Percentiles rank a stretch among this genome's conserved stretches.
phyloP scores from a whole-genome alignment of 371 early-diverging fungal genomes.

The Nematocida parisii region DNA sequence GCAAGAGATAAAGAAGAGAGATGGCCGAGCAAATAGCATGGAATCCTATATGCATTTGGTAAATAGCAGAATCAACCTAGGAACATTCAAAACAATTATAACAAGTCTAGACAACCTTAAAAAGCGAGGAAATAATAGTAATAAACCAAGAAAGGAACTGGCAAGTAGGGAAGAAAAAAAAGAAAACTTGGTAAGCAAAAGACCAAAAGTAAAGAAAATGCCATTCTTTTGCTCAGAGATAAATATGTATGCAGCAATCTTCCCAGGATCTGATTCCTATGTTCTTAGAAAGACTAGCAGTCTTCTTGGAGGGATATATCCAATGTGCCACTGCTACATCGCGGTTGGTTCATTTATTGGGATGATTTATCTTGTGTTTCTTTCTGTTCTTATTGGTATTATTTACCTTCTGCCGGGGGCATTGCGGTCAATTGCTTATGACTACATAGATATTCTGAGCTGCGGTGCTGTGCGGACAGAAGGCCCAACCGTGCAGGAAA shows the following conservation, averaged over 20 bases:
- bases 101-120: slow-evolving; percentile 41
- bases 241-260: slow-evolving; percentile 60
- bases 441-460: slow-evolving; percentile 56
- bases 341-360: slow-evolving; percentile 12
- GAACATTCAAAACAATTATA: slow-evolving; percentile 56
- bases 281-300: slow-evolving; percentile 64
- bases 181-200: background rate
- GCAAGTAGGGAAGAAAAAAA: background rate
- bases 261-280: slow-evolving; percentile 67
- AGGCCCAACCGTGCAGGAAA: slow-evolving; percentile 55
- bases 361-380: background rate
- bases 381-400: slow-evolving; percentile 22
- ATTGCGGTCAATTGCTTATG: background rate
- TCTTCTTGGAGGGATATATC: slow-evolving; percentile 32
- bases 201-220: slow-evolving; percentile 41
- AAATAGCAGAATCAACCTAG: slow-evolving; percentile 48
- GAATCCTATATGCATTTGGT: slow-evolving; percentile 48
- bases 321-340: slow-evolving; percentile 57
- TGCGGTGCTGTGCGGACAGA: slow-evolving; percentile 60
- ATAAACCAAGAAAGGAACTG: slow-evolving; percentile 31
- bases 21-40: background rate
- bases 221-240: slow-evolving; percentile 44
- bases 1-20: slow-evolving; percentile 25
- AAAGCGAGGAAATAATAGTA: background rate
- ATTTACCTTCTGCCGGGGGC: slow-evolving; percentile 25